phyloP scores from a whole-genome alignment of 2,329 filamentous ascomycete genomes.

The Cladophialophora carrionii region DNA sequence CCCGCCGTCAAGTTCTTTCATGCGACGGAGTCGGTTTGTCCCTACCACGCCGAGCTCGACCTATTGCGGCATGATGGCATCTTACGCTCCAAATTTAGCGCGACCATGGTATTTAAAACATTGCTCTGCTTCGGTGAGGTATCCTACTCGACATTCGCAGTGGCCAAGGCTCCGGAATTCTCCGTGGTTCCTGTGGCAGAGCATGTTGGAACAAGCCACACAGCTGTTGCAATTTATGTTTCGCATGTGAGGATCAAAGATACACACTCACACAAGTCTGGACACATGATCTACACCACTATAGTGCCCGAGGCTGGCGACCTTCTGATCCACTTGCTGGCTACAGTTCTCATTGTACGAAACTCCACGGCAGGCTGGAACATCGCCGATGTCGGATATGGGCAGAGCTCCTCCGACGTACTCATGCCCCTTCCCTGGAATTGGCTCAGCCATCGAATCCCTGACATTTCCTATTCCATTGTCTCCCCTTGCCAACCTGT shows the following conservation, averaged over 20 bases:
- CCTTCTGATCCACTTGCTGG: background rate
- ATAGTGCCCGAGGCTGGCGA: background rate
- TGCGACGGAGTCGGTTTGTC: too few species aligned
- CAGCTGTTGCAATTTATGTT: background rate
- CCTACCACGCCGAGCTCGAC: background rate
- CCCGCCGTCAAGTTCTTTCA: too few species aligned
- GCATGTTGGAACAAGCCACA: background rate
- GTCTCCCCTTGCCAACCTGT: background rate
- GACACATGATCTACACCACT: background rate
- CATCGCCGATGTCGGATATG: background rate
- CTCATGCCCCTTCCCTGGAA: background rate
- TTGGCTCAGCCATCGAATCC: background rate
- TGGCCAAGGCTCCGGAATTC: background rate
- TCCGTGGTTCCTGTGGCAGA: background rate
- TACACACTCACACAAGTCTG: background rate
- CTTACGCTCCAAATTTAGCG: background rate
- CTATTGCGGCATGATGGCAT: background rate
- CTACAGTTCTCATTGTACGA: background rate
- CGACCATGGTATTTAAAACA: background rate
- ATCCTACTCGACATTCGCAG: background rate
- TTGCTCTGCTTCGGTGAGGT: background rate
- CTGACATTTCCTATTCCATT: background rate
- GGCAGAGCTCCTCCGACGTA: background rate
- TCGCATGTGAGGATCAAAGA: background rate
- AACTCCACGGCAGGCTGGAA: background rate